Evolutionary conservation across 2,329 filamentous ascomycete species (phyloP).

Genomic region (Tolypocladium tundrense): DNA sequence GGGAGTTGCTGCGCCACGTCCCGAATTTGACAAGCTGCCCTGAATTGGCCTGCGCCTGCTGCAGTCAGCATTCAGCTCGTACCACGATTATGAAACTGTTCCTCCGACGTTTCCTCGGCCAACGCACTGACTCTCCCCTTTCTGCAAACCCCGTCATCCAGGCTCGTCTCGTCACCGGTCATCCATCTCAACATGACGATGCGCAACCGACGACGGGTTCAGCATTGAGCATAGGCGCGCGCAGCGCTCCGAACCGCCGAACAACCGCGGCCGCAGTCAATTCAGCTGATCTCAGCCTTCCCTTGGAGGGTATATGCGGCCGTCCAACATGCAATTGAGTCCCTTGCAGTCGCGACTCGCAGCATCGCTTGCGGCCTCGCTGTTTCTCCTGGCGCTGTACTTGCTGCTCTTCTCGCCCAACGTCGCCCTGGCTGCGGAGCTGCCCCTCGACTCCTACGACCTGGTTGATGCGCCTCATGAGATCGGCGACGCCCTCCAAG

Average conservation of each 20-base stretch:
- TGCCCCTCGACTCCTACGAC: conserved; percentile 9
- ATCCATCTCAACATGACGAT: conserved; percentile 5
- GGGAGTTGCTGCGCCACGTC: neutral
- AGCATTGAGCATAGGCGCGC: conserved; percentile 2
- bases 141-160: neutral
- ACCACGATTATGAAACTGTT: neutral
- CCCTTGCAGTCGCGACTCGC: conserved; percentile 63
- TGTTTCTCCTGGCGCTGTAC: conserved; percentile 50
- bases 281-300: conserved; percentile 8
- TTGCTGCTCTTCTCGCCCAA: conserved; percentile 47
- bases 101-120: neutral
- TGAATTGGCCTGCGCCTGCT: neutral
- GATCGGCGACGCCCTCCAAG: conserved; percentile 9
- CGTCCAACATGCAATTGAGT: conserved; percentile 46
- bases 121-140: neutral
- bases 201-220: conserved; percentile 2
- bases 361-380: conserved; percentile 52
- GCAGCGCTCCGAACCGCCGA: neutral
- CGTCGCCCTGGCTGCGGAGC: conserved; percentile 53
- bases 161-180: neutral
- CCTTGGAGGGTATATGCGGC: conserved; percentile 29
- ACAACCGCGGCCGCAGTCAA: neutral
- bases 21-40: neutral
- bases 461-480: neutral
- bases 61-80: neutral